Evolutionary conservation across 2,329 filamentous ascomycete genomes (phyloP), one percentile per base, ranked within the genome.

Genomic region (Cladosporium halotolerans): DNA sequence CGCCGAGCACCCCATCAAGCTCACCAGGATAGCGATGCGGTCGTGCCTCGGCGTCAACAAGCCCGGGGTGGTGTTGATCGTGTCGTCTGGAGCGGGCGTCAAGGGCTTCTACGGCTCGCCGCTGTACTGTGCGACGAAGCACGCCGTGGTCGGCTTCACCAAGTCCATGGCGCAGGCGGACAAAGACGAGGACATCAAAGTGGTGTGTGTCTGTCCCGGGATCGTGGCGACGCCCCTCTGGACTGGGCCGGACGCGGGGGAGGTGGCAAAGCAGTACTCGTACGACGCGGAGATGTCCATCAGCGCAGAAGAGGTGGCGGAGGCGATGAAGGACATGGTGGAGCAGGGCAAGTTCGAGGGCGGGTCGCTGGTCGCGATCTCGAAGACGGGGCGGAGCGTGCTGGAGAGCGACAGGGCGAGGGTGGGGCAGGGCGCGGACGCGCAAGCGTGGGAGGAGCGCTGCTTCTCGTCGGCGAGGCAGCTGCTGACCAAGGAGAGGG

Each of bases 81-180:
- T 69, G 1, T 58, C 68, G 1, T 68, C 64, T 9, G 45, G 67
- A 0, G 68, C 70, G 0, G 71, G 71, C 1, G 60, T 68, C 18
- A 53, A 33, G 4, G 65, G 64, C 1, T 42, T 55, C 3, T 70
- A 68, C 48, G 53, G 59, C n/a, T 54, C 60, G 6, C 59, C 70
- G 11, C 33, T 73, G 9, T 73, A 73, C 56, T 62, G 60, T 45
- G 68, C 71, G 1, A 62, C 62, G 6, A 73, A 73, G 55, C 69
- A 72, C 50, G 70, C 68, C 1, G 49, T 72, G n/a, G 64, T 71
- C 4, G 70, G 70, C 0, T 72, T 73, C 49, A 62, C 65, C 10
- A 64, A 67, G 36, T 67, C 65, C 8, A 63, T 73, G 65, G 63
- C 58, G 7, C 57, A 61, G 9, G 61, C 66, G 1, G 67, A 71